Evolutionary conservation across 768 basidiomycete genomes (phyloP).

Genomic region (Kwoniella pini): DNA sequence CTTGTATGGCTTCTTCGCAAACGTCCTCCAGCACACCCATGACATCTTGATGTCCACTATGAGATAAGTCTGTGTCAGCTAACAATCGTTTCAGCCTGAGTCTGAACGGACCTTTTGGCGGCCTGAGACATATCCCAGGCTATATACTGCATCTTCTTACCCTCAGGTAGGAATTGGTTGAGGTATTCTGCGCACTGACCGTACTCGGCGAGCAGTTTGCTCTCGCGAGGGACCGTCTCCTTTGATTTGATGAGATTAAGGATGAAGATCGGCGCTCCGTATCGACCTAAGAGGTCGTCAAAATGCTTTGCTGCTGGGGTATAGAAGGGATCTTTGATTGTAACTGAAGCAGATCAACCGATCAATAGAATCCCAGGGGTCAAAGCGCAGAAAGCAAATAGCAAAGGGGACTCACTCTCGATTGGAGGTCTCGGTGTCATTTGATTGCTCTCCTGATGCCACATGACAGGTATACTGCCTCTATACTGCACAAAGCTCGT

Average conservation of each 20-base stretch:
- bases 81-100: neutral
- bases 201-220: constrained; percentile 85
- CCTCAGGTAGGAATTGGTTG: constrained; percentile 88
- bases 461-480: constrained; percentile 92
- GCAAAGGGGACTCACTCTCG: constrained; percentile 66
- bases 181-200: constrained; percentile 87
- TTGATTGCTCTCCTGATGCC: constrained; percentile 89
- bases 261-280: constrained; percentile 84
- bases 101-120: constrained; percentile 75
- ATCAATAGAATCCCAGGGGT: too few relatives aligned
- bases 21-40: constrained; percentile 92
- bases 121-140: constrained; percentile 97
- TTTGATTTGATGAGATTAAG: constrained; percentile 83
- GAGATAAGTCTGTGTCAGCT: constrained; percentile 1
- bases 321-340: constrained; percentile 91
- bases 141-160: constrained; percentile 83
- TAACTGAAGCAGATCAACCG: constrained; percentile 61
- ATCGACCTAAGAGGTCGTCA: constrained; percentile 81
- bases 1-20: constrained; percentile 87
- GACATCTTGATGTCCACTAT: constrained; percentile 89
- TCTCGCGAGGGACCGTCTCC: constrained; percentile 64
- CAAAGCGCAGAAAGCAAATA: too few relatives aligned
- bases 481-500: constrained; percentile 96
- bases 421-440: constrained; percentile 95
- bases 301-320: constrained; percentile 91